These are phyloP conservation scores for Penicillium cinerascens DNA, from an alignment of 495 filamentous ascomycete species.

Conservation along the genomic window DNA sequence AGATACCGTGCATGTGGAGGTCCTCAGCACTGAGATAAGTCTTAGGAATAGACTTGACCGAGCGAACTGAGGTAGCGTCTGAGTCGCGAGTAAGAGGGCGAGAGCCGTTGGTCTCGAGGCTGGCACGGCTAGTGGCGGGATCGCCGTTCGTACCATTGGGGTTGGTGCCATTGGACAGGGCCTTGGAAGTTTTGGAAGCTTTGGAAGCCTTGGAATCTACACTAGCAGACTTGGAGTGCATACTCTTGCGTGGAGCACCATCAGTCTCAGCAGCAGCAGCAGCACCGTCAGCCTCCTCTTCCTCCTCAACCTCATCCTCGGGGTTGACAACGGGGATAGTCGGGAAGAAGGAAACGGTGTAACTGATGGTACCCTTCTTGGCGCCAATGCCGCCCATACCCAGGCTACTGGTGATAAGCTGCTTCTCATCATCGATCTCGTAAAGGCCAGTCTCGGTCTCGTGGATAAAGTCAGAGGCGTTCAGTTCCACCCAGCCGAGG, in stretches of 20 bases:
- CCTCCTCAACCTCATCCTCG: slow-evolving; percentile 76
- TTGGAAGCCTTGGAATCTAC: slow-evolving; percentile 33
- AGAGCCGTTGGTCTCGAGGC: slow-evolving; percentile 34
- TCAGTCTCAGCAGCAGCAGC: slow-evolving; percentile 12
- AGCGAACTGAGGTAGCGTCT: slow-evolving; percentile 35
- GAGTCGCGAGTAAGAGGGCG: slow-evolving; percentile 28
- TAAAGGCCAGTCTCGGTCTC: slow-evolving; percentile 80
- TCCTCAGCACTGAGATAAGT: slow-evolving; percentile 74
- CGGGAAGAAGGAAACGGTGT: slow-evolving; percentile 87
- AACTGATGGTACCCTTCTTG: slow-evolving; percentile 77
- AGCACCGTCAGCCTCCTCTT: slow-evolving; percentile 34
- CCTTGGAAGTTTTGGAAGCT: slow-evolving; percentile 24
- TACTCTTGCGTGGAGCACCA: slow-evolving; percentile 34
- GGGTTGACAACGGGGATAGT: slow-evolving; percentile 83
- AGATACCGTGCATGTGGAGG: slow-evolving; percentile 67
- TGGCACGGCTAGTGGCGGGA: slow-evolving; percentile 33
- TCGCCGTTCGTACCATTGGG: slow-evolving; percentile 29
- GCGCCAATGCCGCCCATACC: slow-evolving; percentile 57
- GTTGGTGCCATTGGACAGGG: slow-evolving; percentile 17
- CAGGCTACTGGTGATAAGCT: slow-evolving; percentile 54
- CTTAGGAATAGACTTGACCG: slow-evolving; percentile 63
- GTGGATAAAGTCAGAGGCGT: slow-evolving; percentile 71
- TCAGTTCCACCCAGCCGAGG: slow-evolving; percentile 73
- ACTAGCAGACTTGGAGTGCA: slow-evolving; percentile 27
- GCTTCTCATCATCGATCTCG: slow-evolving; percentile 75